Evolutionary conservation across 768 basidiomycete species (phyloP), one percentile per base, ranked within the genome.

Genomic region (Solioccasus polychromus): DNA sequence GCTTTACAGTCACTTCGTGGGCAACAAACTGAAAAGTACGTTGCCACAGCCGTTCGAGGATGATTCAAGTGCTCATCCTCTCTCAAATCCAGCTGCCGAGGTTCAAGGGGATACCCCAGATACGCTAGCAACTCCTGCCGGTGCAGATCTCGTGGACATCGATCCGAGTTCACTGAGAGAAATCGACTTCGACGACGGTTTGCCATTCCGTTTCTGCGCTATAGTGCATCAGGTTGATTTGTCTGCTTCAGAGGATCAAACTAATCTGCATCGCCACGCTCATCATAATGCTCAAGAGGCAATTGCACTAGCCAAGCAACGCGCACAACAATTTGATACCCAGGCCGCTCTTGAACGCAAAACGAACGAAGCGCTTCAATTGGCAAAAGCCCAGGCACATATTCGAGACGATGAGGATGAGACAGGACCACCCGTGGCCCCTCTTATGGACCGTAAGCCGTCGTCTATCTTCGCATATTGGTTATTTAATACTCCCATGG

Each of bases 1-100:
- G 64, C 78, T 98, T 8, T 99, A 98, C 69, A 93, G 91, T 54
- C 96, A 99, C 71, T 98, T 99, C 77, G 93, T 99, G 47, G 95
- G 95, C 25, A 96, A 84, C 69, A 98, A 98, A 70, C 78, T 92
- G 42, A 90, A 90, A 66, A 92, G 89, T 90, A 66, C 57, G 83
- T 69, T 18, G 28, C 31, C 29, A 5, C 48, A 35, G 35, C 32
- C 44, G 24, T 38, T 20, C 34, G 47, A 51, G 53, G 54, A 49
- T 50, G 53, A 47, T 39, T 37, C 40, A 43, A 45, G 15, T 47
- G 22, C 34, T 50, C 39, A 53, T 54, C 45, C 42, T 52, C 42
- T 48, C 32, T 34, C 48, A 38, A 47, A 48, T 24, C 26, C 54
- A 92, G 89, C 89, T 28, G 79, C 83, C 37, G 87, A 91, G 59